Percentiles rank a stretch among this genome's conserved stretches.
These are phyloP conservation scores for Zopfia rhizophila DNA, from an alignment of 2,329 filamentous ascomycete species.

Conservation along the genomic window DNA sequence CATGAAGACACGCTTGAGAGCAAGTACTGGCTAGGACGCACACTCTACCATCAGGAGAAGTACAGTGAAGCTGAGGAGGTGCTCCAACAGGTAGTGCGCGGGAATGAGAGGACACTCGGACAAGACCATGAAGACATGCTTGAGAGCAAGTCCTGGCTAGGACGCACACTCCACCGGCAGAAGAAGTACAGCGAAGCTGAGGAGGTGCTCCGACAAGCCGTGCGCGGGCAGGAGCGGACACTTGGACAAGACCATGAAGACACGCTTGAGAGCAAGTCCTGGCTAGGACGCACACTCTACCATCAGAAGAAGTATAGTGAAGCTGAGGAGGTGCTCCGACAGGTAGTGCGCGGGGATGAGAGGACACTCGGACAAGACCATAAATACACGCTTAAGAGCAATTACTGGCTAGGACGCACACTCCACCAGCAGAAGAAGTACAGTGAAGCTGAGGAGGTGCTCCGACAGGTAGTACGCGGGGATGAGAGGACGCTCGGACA, in stretches of 20 bases:
- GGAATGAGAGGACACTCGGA: conserved; percentile 3
- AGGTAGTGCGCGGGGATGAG: neutral
- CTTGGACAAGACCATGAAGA: conserved; percentile 4
- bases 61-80: conserved; percentile 7
- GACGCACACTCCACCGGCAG: conserved; percentile 6
- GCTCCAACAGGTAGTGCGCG: neutral
- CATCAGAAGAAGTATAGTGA: conserved; percentile 13
- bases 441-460: conserved; percentile 4
- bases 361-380: conserved; percentile 4
- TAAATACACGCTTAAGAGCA: conserved; percentile 4
- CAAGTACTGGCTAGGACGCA: conserved; percentile 8
- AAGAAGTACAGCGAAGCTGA: conserved; percentile 14
- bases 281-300: conserved; percentile 9
- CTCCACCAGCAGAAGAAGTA: conserved; percentile 13
- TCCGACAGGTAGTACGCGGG: neutral
- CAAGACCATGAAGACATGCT: conserved; percentile 4
- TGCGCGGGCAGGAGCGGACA: conserved; percentile 1
- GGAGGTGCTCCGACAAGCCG: neutral
- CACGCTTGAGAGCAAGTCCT: conserved; percentile 8
- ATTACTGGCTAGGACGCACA: conserved; percentile 8
- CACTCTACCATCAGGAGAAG: conserved; percentile 12
- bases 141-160: conserved; percentile 9
- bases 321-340: neutral
- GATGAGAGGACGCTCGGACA: neutral
- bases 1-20: conserved; percentile 4